Conservation (phyloP, 1,284 basidiomycete genomes). For the Takashimella tepidaria region DNA sequence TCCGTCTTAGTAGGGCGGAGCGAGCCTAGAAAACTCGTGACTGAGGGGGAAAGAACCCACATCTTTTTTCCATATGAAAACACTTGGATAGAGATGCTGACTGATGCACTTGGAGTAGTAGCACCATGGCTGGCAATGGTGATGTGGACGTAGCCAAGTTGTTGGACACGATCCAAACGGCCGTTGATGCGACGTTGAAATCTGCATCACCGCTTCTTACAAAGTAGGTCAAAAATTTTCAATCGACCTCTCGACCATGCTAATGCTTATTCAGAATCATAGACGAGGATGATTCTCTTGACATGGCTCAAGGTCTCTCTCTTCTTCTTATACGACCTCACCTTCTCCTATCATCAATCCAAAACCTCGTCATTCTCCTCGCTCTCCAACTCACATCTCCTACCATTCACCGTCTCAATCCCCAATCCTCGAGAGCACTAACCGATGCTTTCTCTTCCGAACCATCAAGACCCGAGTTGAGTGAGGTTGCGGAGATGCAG, state of each 20-base stretch:
- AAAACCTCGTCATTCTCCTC: slow-evolving; percentile 72
- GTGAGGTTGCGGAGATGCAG: slow-evolving; percentile 4
- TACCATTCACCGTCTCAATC: slow-evolving; percentile 10
- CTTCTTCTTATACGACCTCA: slow-evolving; percentile 85
- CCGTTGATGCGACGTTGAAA: slow-evolving; percentile 38
- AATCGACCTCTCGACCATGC: neutral
- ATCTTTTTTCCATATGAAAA: neutral
- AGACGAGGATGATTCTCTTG: slow-evolving; percentile 50
- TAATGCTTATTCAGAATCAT: slow-evolving; percentile 16
- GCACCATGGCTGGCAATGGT: neutral
- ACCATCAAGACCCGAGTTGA: slow-evolving; percentile 6
- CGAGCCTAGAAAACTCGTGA: slow-evolving; percentile 51
- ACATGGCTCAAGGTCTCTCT: slow-evolving; percentile 77
- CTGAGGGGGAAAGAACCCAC: slow-evolving; percentile 30
- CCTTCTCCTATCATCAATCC: slow-evolving; percentile 77
- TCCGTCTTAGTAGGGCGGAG: slow-evolving; percentile 43
- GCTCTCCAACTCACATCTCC: slow-evolving; percentile 50
- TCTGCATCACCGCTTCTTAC: slow-evolving; percentile 35
- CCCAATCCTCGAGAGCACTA: slow-evolving; percentile 17
- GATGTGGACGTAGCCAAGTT: slow-evolving; percentile 34
- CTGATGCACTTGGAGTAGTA: neutral
- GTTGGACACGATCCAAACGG: slow-evolving; percentile 37
- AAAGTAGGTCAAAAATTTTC: slow-evolving; percentile 30
- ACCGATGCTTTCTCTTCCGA: slow-evolving; percentile 11
- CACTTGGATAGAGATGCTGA: neutral